Evolutionary conservation across 257 asterid species (phyloP).

Genomic region (Striga asiatica): DNA sequence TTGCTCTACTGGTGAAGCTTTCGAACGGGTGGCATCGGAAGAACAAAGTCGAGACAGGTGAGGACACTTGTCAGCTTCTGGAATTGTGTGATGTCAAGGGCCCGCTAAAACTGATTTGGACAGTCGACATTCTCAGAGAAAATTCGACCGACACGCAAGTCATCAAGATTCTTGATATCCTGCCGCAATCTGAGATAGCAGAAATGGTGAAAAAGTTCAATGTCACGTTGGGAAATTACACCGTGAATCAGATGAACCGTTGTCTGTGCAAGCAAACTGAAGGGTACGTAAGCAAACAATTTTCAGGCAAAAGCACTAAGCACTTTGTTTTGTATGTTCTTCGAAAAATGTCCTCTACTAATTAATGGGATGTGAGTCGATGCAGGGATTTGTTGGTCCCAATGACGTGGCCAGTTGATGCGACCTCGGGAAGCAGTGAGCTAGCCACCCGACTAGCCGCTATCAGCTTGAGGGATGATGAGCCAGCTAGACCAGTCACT

Average conservation of each 20-base stretch:
- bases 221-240: slow-evolving; percentile 16
- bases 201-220: slow-evolving; percentile 14
- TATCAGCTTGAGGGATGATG: slow-evolving; percentile 16
- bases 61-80: slow-evolving; percentile 19
- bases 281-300: slow-evolving; percentile 18
- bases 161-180: slow-evolving; percentile 34
- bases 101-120: slow-evolving; percentile 32
- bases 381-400: slow-evolving; percentile 23
- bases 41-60: slow-evolving; percentile 13
- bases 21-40: slow-evolving; percentile 40
- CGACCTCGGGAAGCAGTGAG: background rate
- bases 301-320: no score
- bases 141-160: slow-evolving; percentile 20
- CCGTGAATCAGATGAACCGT: slow-evolving; percentile 16
- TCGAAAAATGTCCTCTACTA: background rate
- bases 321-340: background rate
- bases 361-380: background rate
- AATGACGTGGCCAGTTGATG: slow-evolving; percentile 23
- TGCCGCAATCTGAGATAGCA: slow-evolving; percentile 20
- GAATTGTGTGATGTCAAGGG: slow-evolving; percentile 29
- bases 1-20: slow-evolving; percentile 38
- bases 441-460: slow-evolving; percentile 24
- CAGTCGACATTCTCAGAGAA: slow-evolving; percentile 28
- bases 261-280: slow-evolving; percentile 18
- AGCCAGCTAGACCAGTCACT: no score